Percentiles rank a stretch among this genome's conserved stretches.
Conservation (phyloP, 768 basidiomycete genomes). For the Podaxis sp. region DNA sequence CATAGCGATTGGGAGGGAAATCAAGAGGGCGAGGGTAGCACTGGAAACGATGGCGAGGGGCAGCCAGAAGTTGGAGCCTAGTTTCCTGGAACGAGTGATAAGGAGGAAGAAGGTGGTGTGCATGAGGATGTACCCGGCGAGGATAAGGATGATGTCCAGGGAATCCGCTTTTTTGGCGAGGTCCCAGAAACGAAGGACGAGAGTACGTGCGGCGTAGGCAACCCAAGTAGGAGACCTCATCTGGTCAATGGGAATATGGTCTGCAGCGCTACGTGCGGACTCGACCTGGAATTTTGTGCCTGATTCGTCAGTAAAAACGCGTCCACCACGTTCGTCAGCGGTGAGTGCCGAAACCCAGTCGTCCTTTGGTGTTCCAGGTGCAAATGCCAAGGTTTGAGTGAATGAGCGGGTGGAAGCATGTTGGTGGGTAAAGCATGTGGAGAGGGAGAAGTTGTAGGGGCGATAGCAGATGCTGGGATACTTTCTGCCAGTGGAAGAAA, state of each 20-base stretch:
- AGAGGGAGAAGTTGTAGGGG: conserved; percentile 17
- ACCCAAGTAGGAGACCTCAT: conserved; percentile 87
- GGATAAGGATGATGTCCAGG: conserved; percentile 90
- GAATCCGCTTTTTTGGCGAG: conserved; percentile 93
- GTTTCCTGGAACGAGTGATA: conserved; percentile 79
- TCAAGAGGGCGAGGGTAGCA: conserved; percentile 76
- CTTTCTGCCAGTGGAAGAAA: conserved; percentile 36
- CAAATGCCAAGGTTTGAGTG: conserved; percentile 48
- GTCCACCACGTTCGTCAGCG: conserved; percentile 14
- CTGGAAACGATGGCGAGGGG: conserved; percentile 74
- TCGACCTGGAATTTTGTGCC: conserved; percentile 52
- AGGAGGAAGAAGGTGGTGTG: conserved; percentile 91
- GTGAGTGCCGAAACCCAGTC: conserved; percentile 41
- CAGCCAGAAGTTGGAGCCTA: conserved; percentile 64
- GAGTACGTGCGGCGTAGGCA: conserved; percentile 74
- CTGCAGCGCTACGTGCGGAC: conserved; percentile 30
- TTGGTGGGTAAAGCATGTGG: conserved; percentile 22
- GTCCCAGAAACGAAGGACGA: conserved; percentile 81
- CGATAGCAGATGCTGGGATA: conserved; percentile 54
- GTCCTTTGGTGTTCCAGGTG: conserved; percentile 38
- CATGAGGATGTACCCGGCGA: conserved; percentile 94
- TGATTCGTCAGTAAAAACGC: conserved; percentile 28
- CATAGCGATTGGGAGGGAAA: conserved; percentile 74
- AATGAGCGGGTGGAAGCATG: conserved; percentile 37
- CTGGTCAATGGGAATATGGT: conserved; percentile 53